These are phyloP conservation scores for Ophiostoma fasciatum DNA, from an alignment of 2,329 filamentous ascomycete genomes.

Conservation along the genomic window DNA sequence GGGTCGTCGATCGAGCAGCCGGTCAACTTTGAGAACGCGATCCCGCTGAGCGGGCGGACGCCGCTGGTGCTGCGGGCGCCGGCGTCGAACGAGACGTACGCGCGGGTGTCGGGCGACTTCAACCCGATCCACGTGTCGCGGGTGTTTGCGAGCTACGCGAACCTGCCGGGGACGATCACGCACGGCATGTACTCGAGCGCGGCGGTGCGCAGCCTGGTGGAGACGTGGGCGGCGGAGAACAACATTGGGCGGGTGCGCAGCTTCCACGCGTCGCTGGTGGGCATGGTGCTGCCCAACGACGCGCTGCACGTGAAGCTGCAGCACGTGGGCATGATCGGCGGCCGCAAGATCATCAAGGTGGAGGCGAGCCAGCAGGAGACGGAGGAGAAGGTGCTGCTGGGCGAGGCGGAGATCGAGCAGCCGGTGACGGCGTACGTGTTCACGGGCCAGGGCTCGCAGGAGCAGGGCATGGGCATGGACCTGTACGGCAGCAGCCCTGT, in stretches of 20 bases:
- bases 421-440: constrained; percentile 95
- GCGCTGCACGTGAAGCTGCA: constrained; percentile 89
- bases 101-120: constrained; percentile 93
- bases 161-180: constrained; percentile 90
- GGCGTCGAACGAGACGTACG: constrained; percentile 94
- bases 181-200: constrained; percentile 99
- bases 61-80: constrained; percentile 81
- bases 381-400: constrained; percentile 89
- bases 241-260: constrained; percentile 93
- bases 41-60: constrained; percentile 84
- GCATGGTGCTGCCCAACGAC: constrained; percentile 96
- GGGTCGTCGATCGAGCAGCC: constrained; percentile 91
- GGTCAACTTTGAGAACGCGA: constrained; percentile 92
- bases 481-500: constrained; percentile 87
- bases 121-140: constrained; percentile 98
- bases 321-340: constrained; percentile 93
- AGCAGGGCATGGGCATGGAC: constrained; percentile 99
- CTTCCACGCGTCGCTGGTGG: constrained; percentile 93
- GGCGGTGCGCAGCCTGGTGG: constrained; percentile 84
- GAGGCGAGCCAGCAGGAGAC: constrained; percentile 92
- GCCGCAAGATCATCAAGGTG: constrained; percentile 98
- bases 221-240: constrained; percentile 99
- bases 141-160: constrained; percentile 91
- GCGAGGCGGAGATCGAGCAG: constrained; percentile 95
- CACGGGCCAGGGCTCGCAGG: constrained; percentile 94